Conservation (phyloP, 768 basidiomycete genomes). For the Mycena metata region DNA sequence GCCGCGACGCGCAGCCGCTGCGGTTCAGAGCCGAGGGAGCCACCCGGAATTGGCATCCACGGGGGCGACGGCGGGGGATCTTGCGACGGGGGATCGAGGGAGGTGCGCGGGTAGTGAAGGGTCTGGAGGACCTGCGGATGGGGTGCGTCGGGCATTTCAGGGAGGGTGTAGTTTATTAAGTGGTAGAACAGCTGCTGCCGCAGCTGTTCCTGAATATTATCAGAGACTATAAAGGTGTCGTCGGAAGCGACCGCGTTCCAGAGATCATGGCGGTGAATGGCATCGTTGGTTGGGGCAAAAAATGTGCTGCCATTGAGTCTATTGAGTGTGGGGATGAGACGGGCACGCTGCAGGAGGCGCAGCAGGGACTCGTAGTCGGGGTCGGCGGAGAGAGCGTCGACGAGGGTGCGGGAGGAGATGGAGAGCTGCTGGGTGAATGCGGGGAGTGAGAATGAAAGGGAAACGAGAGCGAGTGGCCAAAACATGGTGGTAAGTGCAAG, state of each 20-base stretch:
- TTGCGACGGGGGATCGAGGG: constrained; percentile 70
- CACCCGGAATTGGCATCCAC: constrained; percentile 88
- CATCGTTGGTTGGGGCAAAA: constrained; percentile 97
- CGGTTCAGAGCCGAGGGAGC: constrained; percentile 83
- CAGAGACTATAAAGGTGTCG: constrained; percentile 58
- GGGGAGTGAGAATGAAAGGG: constrained; percentile 43
- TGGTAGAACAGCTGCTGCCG: constrained; percentile 96
- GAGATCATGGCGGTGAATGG: constrained; percentile 71
- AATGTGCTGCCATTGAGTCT: constrained; percentile 85
- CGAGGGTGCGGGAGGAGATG: constrained; percentile 64
- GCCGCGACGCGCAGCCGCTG: constrained; percentile 81
- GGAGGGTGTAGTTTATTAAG: constrained; percentile 84
- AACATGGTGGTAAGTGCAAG: constrained; percentile 22
- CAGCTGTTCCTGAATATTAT: constrained; percentile 87
- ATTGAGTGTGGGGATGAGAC: constrained; percentile 93
- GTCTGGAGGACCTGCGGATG: constrained; percentile 65
- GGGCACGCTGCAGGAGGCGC: constrained; percentile 82
- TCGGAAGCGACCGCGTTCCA: constrained; percentile 57
- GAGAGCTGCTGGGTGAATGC: constrained; percentile 37
- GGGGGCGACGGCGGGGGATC: constrained; percentile 83
- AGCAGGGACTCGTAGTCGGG: constrained; percentile 84
- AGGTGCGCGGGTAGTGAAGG: constrained; percentile 76
- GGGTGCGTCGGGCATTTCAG: constrained; percentile 57
- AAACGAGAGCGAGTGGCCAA: constrained; percentile 31
- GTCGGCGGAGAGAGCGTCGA: constrained; percentile 83